A percentile compares a stretch with the other conserved stretches of the same genome.
Evolutionary conservation across 1,139 yeast genomes (phyloP).

Genomic region (Blastobotrys buckinghamii): DNA sequence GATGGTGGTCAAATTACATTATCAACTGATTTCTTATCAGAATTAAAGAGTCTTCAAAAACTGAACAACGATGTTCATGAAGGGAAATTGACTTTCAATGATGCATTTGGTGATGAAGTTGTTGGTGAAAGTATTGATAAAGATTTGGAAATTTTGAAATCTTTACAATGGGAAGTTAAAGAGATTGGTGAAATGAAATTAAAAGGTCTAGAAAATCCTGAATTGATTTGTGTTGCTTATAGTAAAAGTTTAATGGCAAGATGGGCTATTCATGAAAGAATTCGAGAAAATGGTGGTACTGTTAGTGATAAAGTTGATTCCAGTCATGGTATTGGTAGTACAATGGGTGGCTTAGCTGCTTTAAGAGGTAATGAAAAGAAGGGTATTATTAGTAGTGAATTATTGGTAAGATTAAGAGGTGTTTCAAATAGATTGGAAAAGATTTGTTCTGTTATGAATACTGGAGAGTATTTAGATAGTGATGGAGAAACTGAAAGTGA

Average conservation of each 20-base stretch:
- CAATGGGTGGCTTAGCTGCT: too few relatives aligned
- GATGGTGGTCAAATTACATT: constrained; percentile 97
- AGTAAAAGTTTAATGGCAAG: constrained; percentile 63
- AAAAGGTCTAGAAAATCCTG: constrained; percentile 94
- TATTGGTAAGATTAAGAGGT: constrained; percentile 41
- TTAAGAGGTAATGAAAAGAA: too few relatives aligned
- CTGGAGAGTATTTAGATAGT: too few relatives aligned
- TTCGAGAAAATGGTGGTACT: not conserved
- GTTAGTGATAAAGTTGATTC: not conserved
- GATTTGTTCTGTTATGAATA: constrained; percentile 38
- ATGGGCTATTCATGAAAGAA: constrained; percentile 36
- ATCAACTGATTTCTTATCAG: constrained; percentile 74
- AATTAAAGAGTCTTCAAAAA: constrained; percentile 53
- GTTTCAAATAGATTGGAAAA: constrained; percentile 46
- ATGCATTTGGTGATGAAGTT: constrained; percentile 56
- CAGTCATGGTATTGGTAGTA: not conserved
- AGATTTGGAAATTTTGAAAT: constrained; percentile 61
- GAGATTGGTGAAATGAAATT: constrained; percentile 82
- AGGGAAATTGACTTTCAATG: constrained; percentile 37
- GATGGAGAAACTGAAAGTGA: too few relatives aligned
- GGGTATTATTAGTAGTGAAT: constrained; percentile 29
- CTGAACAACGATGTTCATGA: constrained; percentile 46
- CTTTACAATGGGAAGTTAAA: constrained; percentile 63
- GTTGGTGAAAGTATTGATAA: constrained; percentile 61
- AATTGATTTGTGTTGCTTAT: constrained; percentile 71